These are phyloP conservation scores for Emmonsiellopsis sp. DNA, from an alignment of 2,329 filamentous ascomycete species.

Conservation along the genomic window DNA sequence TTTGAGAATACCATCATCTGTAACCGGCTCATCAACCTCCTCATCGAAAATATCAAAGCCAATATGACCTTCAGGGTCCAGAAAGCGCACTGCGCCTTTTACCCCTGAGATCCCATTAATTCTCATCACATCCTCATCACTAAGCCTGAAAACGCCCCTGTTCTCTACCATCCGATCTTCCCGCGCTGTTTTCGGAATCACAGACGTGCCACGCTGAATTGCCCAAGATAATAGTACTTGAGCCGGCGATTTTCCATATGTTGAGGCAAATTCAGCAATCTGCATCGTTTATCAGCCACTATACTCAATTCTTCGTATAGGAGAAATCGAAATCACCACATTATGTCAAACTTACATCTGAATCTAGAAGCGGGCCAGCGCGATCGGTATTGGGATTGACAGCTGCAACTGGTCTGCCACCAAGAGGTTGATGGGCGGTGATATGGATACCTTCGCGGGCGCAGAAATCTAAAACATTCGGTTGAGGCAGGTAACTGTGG, in stretches of 20 bases:
- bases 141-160: neutral
- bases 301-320: neutral
- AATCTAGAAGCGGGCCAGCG: neutral
- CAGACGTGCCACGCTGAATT: slow-evolving; percentile 35
- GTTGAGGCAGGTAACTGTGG: neutral
- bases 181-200: slow-evolving; percentile 44
- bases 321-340: neutral
- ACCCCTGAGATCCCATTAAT: neutral
- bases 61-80: neutral
- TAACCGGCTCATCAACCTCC: neutral
- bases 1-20: too few species aligned
- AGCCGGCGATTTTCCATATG: slow-evolving; percentile 12
- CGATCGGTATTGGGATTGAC: neutral
- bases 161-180: slow-evolving; percentile 38
- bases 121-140: neutral
- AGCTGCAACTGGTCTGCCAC: slow-evolving; percentile 4
- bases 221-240: slow-evolving; percentile 43
- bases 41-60: slow-evolving; percentile 4
- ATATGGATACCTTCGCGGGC: slow-evolving; percentile 6
- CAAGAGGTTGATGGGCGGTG: slow-evolving; percentile 6
- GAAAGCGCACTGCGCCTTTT: neutral
- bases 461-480: neutral
- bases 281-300: neutral
- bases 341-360: neutral
- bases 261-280: neutral